Percentiles rank a stretch among this genome's conserved stretches.
Evolutionary conservation across 805 yeast genomes (phyloP).

Genomic region (Wickerhamiella musiphila): DNA sequence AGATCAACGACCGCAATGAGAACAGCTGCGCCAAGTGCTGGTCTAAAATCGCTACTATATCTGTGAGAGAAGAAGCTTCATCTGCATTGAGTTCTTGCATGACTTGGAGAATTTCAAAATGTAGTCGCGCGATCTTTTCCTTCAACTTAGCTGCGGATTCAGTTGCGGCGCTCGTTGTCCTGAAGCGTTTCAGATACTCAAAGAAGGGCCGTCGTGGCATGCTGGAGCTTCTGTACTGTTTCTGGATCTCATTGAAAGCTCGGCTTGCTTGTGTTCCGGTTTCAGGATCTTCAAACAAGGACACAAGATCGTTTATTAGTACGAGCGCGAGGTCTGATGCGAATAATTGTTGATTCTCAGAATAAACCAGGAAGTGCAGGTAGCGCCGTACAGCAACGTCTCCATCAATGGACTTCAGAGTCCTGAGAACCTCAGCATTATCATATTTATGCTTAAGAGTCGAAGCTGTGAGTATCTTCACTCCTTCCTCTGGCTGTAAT

Average conservation of each 20-base stretch:
- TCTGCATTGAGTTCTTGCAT: slow-evolving; percentile 11
- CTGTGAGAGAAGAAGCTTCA: slow-evolving; percentile 11
- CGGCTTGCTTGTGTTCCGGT: background rate
- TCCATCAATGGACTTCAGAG: slow-evolving; percentile 18
- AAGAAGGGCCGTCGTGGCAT: too few relatives aligned
- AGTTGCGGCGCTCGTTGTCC: too few relatives aligned
- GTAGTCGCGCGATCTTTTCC: too few relatives aligned
- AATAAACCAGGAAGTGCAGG: slow-evolving; percentile 20
- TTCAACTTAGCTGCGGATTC: too few relatives aligned
- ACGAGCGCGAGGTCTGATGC: slow-evolving; percentile 21
- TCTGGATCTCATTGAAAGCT: slow-evolving; percentile 7
- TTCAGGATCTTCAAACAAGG: slow-evolving; percentile 10
- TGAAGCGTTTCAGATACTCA: too few relatives aligned
- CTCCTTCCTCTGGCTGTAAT: slow-evolving; percentile 18
- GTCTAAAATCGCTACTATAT: slow-evolving; percentile 12
- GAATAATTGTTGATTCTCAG: slow-evolving; percentile 14
- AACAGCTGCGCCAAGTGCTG: slow-evolving; percentile 14
- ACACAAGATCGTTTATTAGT: slow-evolving; percentile 19
- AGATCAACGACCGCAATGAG: slow-evolving; percentile 21
- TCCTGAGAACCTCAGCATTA: slow-evolving; percentile 16
- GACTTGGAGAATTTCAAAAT: too few relatives aligned
- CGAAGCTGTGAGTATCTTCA: slow-evolving; percentile 19
- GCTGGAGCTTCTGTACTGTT: too few relatives aligned
- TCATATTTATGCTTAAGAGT: slow-evolving; percentile 14
- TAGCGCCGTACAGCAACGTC: slow-evolving; percentile 23